Conservation (phyloP, 495 filamentous ascomycete genomes). For the Trichoderma orchidacearum region DNA sequence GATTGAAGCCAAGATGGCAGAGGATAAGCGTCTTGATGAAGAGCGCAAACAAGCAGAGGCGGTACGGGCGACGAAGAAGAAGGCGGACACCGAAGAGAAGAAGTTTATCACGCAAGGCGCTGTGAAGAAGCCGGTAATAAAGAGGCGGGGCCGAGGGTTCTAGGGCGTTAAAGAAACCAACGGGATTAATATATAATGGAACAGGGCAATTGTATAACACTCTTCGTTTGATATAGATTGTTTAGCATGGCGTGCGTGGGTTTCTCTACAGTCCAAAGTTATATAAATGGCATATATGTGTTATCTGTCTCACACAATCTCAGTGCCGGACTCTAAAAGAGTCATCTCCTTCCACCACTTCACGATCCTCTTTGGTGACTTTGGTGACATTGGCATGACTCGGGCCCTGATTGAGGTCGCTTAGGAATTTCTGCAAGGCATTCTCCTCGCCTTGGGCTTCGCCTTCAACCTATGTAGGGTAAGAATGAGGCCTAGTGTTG, state of each 20-base stretch:
- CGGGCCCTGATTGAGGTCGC: conserved; percentile 66
- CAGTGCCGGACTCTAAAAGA: conserved; percentile 43
- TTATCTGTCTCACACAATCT: background rate
- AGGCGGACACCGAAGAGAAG: conserved; percentile 26
- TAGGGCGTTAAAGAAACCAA: conserved; percentile 13
- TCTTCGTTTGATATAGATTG: background rate
- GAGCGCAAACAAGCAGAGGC: conserved; percentile 37
- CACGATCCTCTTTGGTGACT: conserved; percentile 54
- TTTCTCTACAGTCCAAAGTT: background rate
- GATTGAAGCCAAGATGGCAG: conserved; percentile 85
- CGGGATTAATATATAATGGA: no score
- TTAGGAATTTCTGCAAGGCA: conserved; percentile 51
- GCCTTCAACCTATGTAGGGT: conserved; percentile 55
- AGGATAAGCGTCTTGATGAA: conserved; percentile 65
- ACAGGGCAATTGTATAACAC: no score
- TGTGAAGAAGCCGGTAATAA: conserved; percentile 50
- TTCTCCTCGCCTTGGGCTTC: conserved; percentile 69
- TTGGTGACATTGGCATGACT: conserved; percentile 50
- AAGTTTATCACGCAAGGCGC: conserved; percentile 37
- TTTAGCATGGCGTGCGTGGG: background rate
- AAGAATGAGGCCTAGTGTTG: background rate
- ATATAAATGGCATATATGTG: background rate
- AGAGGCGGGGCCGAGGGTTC: conserved; percentile 41
- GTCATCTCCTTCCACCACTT: conserved; percentile 45
- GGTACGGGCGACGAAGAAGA: conserved; percentile 33